Base-by-base conservation (phyloP, 2,329 filamentous ascomycete species). In the Aureobasidium subglaciale region DNA sequence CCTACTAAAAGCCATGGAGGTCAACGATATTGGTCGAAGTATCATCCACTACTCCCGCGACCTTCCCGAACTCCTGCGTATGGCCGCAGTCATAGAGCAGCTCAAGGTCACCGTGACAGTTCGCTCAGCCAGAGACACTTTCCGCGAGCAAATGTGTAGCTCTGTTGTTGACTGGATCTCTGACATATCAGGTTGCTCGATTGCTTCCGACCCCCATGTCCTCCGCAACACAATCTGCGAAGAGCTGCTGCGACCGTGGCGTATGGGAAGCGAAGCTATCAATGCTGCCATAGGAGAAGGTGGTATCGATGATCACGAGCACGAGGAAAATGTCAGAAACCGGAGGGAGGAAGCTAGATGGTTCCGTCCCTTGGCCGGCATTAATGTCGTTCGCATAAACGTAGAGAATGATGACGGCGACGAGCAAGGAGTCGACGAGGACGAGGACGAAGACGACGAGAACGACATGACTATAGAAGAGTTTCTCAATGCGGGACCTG, bases 101-200 rank as follows among this genome's bases (percentile, higher is more conserved):
- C 96, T 99, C 70, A 91, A 95, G 67, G 84, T 99, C 56, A 97
- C 93, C 0, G 90, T 96, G 46, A 99, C 93, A 0, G 90, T 99
- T 59, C 84, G 93, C 41, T 96, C 92, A 9, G 84, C 93, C 5
- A 82, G 95, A 63, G 93, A 99, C 71, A 97, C 90, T 0, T 99
- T 97, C 73, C 82, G 93, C 58, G 93, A 99, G 68, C 88, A 97
- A 68, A 99, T 99, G 95, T 96, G 91, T 64, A 90, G 88, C n/a
- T 90, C 90, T 15, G 92, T 99, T 59, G 87, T 99, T 54, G 91
- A 96, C 64, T 99, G 95, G 95, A 79, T 99, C 18, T 81, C 85
- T 52, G 95, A 99, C 70, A 95, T 99, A 64, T 83, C 90, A 7
- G 90, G 90, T 27, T 96, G 91, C 70, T 87, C 84, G 53, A 87